These are phyloP conservation scores for Fusarium sarcochroum DNA, from an alignment of 2,329 filamentous ascomycete species.

Conservation along the genomic window DNA sequence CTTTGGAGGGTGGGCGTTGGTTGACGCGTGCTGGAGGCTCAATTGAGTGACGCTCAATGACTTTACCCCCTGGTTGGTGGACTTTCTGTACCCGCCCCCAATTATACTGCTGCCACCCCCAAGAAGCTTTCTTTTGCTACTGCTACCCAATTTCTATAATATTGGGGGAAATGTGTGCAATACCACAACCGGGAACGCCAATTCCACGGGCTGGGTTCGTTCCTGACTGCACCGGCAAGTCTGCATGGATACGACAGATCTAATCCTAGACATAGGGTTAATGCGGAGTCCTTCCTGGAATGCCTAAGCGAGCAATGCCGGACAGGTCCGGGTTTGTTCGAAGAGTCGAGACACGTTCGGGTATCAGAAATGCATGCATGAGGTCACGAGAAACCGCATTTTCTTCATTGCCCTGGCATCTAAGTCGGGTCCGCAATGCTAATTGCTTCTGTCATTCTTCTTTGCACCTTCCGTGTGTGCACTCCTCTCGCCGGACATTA, in stretches of 20 bases:
- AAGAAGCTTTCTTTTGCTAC: constrained; percentile 27
- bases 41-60: constrained; percentile 23
- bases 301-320: constrained; percentile 21
- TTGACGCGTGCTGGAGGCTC: constrained; percentile 36
- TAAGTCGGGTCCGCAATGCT: constrained; percentile 9
- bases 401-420: constrained; percentile 10
- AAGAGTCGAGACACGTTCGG: constrained; percentile 19
- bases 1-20: constrained; percentile 20
- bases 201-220: constrained; percentile 30
- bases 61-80: constrained; percentile 40
- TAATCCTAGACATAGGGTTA: constrained; percentile 14
- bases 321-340: constrained; percentile 6
- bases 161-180: constrained; percentile 36
- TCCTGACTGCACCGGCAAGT: constrained; percentile 24
- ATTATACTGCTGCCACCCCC: constrained; percentile 36
- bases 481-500: constrained; percentile 13
- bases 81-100: constrained; percentile 47
- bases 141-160: constrained; percentile 34
- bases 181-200: constrained; percentile 15
- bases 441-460: constrained; percentile 4
- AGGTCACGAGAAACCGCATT: constrained; percentile 9
- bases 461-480: constrained; percentile 13
- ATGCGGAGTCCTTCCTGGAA: constrained; percentile 20
- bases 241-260: constrained; percentile 37
- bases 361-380: constrained; percentile 18